Percentiles rank a stretch among this genome's conserved stretches.
phyloP scores from a whole-genome alignment of 495 filamentous ascomycete genomes.

The Hypoxylon rickii region DNA sequence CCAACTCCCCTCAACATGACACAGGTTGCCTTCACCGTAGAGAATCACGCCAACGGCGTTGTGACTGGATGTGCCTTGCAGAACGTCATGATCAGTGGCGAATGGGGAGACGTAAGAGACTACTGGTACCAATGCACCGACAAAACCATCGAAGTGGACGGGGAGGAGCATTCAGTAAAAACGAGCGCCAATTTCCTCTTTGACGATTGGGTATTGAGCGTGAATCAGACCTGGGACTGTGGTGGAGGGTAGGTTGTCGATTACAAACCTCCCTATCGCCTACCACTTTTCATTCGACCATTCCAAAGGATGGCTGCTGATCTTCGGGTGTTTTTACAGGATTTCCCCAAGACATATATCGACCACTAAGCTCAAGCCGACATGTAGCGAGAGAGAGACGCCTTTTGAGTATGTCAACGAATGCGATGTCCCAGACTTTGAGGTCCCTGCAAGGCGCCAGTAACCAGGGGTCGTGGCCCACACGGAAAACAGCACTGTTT shows the following conservation, averaged over 20 bases:
- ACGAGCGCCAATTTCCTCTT: constrained; percentile 25
- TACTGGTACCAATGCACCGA: constrained; percentile 23
- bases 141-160: constrained; percentile 11
- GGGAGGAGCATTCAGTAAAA: constrained; percentile 11
- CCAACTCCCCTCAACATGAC: constrained; percentile 21
- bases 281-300: background rate
- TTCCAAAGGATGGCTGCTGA: background rate
- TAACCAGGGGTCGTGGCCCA: constrained; percentile 1
- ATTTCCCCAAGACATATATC: constrained; percentile 23
- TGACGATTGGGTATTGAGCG: constrained; percentile 27
- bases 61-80: constrained; percentile 17
- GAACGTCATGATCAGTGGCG: constrained; percentile 3
- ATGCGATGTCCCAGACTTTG: constrained; percentile 23
- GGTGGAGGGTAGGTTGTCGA: constrained; percentile 19
- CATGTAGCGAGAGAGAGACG: constrained; percentile 19
- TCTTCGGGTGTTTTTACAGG: constrained; percentile 6
- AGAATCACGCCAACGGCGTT: constrained; percentile 27
- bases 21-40: constrained; percentile 27
- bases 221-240: constrained; percentile 36
- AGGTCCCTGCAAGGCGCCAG: constrained; percentile 9
- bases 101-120: constrained; percentile 19
- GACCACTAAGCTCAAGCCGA: constrained; percentile 21
- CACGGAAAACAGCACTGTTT: background rate
- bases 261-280: background rate
- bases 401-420: constrained; percentile 24